Percentiles rank a stretch among this genome's conserved stretches.
Evolutionary conservation across 257 asterid genomes (phyloP).

Genomic region (Striga asiatica): DNA sequence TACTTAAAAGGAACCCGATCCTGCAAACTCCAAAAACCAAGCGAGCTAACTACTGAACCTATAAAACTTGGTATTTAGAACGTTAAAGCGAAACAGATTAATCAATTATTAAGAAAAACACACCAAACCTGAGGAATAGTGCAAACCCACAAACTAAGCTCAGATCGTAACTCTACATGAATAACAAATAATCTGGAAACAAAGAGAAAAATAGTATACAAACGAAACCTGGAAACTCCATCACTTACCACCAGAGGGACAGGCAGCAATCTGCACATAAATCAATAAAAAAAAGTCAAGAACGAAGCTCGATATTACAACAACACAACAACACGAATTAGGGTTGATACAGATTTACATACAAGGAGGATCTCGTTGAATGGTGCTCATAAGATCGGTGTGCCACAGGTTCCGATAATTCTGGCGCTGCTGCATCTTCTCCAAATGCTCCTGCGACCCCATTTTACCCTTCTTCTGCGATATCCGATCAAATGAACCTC

Average conservation of each 20-base stretch:
- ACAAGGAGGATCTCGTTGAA: slow-evolving; percentile 80
- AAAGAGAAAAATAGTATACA: background rate
- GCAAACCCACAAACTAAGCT: no score
- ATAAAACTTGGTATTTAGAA: no score
- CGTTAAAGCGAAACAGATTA: no score
- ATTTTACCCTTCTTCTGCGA: slow-evolving; percentile 19
- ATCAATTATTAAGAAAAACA: no score
- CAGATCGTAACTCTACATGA: slow-evolving; percentile 13
- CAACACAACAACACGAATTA: no score
- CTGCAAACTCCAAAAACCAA: no score
- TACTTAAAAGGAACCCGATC: slow-evolving; percentile 18
- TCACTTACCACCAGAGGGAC: slow-evolving; percentile 82
- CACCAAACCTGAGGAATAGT: no score
- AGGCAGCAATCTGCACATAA: slow-evolving; percentile 82
- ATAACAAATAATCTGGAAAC: background rate
- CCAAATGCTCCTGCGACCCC: slow-evolving; percentile 55
- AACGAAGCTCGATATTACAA: no score
- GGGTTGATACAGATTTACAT: background rate
- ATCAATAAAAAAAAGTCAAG: slow-evolving; percentile 14
- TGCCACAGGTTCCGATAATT: slow-evolving; percentile 90
- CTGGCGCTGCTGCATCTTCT: slow-evolving; percentile 87
- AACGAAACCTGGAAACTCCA: background rate
- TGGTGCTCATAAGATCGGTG: slow-evolving; percentile 79
- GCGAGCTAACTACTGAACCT: no score
- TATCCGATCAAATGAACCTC: background rate